A percentile compares a stretch with the other conserved stretches of the same genome.
Evolutionary conservation across 768 basidiomycete genomes (phyloP).

Genomic region (Suillus hirtellus): DNA sequence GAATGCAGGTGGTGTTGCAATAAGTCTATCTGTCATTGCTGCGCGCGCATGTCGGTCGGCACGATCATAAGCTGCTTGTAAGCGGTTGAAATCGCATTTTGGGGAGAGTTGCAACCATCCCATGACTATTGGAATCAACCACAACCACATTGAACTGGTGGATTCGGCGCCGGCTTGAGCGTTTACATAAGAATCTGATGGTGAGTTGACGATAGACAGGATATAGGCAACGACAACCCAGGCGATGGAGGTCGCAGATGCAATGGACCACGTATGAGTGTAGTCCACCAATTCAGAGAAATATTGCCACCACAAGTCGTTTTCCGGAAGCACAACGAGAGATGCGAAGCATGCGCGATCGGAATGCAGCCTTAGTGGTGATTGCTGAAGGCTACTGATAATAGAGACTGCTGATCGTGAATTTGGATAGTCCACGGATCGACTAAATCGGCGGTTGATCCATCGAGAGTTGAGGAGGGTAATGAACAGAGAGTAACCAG

Average conservation of each 20-base stretch:
- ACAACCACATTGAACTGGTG: constrained; percentile 36
- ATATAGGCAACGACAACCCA: constrained; percentile 34
- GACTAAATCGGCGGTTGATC: constrained; percentile 34
- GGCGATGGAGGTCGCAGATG: constrained; percentile 34
- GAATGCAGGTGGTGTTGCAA: not conserved
- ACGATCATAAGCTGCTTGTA: constrained; percentile 23
- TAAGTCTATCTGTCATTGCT: constrained; percentile 2
- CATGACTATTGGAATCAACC: constrained; percentile 36
- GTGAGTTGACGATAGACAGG: constrained; percentile 37
- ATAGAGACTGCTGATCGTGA: constrained; percentile 24
- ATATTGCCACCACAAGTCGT: constrained; percentile 39
- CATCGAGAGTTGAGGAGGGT: constrained; percentile 45
- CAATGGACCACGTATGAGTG: constrained; percentile 36
- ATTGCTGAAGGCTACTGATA: constrained; percentile 40
- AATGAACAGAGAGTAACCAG: constrained; percentile 45
- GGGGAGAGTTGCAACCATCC: constrained; percentile 39
- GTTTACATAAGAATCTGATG: not conserved
- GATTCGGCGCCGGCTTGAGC: not conserved
- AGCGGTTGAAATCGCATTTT: constrained; percentile 33
- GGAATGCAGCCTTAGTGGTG: constrained; percentile 28
- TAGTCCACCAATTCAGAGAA: constrained; percentile 33
- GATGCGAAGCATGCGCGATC: constrained; percentile 30
- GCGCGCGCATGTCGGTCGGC: constrained; percentile 31
- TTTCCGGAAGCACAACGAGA: constrained; percentile 37
- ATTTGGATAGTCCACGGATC: constrained; percentile 29